phyloP scores from a whole-genome alignment of 2,329 filamentous ascomycete species.

The Onygenales sp. region DNA sequence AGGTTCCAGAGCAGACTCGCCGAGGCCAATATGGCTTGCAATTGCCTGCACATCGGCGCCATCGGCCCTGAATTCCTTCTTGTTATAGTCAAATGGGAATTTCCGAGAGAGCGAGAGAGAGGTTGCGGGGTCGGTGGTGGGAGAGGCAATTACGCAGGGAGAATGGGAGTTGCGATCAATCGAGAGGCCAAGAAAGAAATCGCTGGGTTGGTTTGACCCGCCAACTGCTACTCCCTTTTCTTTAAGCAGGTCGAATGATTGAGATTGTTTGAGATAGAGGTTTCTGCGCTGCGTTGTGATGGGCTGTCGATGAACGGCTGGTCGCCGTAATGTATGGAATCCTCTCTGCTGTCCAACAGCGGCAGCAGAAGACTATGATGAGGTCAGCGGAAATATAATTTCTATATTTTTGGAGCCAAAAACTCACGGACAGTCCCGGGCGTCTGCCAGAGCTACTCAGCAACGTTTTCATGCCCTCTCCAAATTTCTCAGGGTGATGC shows the following conservation, averaged over 20 bases:
- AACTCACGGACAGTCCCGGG: constrained; percentile 15
- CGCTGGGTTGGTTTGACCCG: constrained; percentile 26
- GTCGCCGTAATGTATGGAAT: constrained; percentile 38
- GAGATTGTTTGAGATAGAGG: constrained; percentile 47
- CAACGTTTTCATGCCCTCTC: constrained; percentile 55
- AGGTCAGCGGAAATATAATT: constrained; percentile 3
- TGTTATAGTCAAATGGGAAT: constrained; percentile 54
- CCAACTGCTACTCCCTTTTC: constrained; percentile 39
- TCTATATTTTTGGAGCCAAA: not conserved
- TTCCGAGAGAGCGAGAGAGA: constrained; percentile 37
- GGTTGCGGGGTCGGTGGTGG: constrained; percentile 36
- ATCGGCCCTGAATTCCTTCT: constrained; percentile 37
- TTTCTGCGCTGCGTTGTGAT: constrained; percentile 35
- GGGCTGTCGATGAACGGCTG: not conserved
- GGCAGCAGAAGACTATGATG: constrained; percentile 15
- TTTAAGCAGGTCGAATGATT: constrained; percentile 48
- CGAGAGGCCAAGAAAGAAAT: constrained; percentile 52
- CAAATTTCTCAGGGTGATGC: constrained; percentile 67
- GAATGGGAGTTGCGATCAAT: constrained; percentile 54
- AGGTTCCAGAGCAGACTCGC: constrained; percentile 33
- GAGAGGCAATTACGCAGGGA: constrained; percentile 56
- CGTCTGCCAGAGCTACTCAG: constrained; percentile 35
- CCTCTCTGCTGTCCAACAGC: constrained; percentile 36
- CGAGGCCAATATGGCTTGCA: constrained; percentile 45
- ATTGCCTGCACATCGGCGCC: constrained; percentile 29